Evolutionary conservation across 352 stramenopile genomes (phyloP).

Genomic region (Phytophthora syringae): DNA sequence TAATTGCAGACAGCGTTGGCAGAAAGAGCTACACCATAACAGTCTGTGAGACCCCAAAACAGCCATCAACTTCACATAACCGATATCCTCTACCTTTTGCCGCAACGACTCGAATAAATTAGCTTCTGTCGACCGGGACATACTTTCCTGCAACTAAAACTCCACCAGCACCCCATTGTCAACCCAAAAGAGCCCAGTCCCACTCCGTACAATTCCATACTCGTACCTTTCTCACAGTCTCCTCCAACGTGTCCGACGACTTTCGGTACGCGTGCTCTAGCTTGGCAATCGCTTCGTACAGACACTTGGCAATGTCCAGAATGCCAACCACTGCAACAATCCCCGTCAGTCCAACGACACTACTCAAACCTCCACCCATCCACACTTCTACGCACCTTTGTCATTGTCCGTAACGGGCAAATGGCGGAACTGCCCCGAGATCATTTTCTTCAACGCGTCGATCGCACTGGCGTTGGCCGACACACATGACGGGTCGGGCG

Average conservation of each 20-base stretch:
- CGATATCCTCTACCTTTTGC: slow-evolving; percentile 62
- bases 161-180: slow-evolving; percentile 9
- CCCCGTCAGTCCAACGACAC: neutral
- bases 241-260: slow-evolving; percentile 73
- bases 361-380: neutral
- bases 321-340: slow-evolving; percentile 91
- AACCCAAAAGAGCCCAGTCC: neutral
- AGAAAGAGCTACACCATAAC: slow-evolving; percentile 68
- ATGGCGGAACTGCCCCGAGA: slow-evolving; percentile 96
- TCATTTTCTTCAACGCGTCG: slow-evolving; percentile 97
- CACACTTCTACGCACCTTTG: slow-evolving; percentile 59
- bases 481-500: slow-evolving; percentile 95
- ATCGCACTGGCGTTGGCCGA: slow-evolving; percentile 92
- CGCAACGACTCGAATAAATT: slow-evolving; percentile 87
- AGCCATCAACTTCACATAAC: neutral
- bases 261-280: slow-evolving; percentile 92
- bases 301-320: slow-evolving; percentile 98
- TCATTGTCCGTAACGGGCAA: slow-evolving; percentile 94
- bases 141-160: slow-evolving; percentile 59
- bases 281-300: slow-evolving; percentile 98
- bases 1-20: slow-evolving; percentile 83
- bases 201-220: neutral
- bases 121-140: slow-evolving; percentile 53
- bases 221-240: slow-evolving; percentile 80
- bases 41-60: neutral